Percentiles rank a stretch among this genome's conserved stretches.
Evolutionary conservation across 768 basidiomycete genomes (phyloP).

Genomic region (Lactifluus pinguis): DNA sequence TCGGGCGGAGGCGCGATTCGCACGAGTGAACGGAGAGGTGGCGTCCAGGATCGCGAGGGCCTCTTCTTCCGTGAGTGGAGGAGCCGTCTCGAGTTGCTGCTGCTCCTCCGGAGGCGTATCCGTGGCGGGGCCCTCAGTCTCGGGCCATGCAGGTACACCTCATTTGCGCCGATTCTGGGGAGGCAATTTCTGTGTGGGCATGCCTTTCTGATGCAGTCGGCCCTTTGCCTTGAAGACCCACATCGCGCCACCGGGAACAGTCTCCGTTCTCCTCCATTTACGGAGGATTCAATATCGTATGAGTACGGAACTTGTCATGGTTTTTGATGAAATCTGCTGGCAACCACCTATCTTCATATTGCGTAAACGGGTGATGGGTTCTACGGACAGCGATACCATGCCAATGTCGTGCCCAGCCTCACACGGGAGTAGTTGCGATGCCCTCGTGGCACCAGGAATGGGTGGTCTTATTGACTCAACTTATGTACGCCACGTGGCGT

Average conservation of each 20-base stretch:
- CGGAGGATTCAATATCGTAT: neutral
- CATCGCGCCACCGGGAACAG: constrained; percentile 82
- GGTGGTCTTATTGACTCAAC: neutral
- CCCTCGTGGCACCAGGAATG: neutral
- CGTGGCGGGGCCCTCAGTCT: neutral
- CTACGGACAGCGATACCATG: constrained; percentile 69
- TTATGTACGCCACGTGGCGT: too few species aligned
- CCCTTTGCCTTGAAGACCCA: constrained; percentile 24
- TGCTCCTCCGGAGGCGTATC: neutral
- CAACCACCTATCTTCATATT: constrained; percentile 61
- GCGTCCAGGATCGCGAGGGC: constrained; percentile 30
- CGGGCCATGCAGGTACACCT: constrained; percentile 37
- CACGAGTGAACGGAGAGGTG: constrained; percentile 8
- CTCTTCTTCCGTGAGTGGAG: constrained; percentile 42
- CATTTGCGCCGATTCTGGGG: constrained; percentile 52
- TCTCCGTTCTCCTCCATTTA: constrained; percentile 71
- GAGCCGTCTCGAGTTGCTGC: constrained; percentile 2
- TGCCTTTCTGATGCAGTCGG: too few species aligned
- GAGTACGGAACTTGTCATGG: neutral
- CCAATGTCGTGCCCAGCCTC: constrained; percentile 85
- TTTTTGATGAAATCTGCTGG: too few species aligned
- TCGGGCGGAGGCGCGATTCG: constrained; percentile 21
- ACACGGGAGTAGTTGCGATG: constrained; percentile 53
- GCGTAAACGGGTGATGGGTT: constrained; percentile 73
- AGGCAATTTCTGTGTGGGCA: too few species aligned